Evolutionary conservation across 2,329 filamentous ascomycete species (phyloP).

Genomic region (Cladosporium sphaerospermum): DNA sequence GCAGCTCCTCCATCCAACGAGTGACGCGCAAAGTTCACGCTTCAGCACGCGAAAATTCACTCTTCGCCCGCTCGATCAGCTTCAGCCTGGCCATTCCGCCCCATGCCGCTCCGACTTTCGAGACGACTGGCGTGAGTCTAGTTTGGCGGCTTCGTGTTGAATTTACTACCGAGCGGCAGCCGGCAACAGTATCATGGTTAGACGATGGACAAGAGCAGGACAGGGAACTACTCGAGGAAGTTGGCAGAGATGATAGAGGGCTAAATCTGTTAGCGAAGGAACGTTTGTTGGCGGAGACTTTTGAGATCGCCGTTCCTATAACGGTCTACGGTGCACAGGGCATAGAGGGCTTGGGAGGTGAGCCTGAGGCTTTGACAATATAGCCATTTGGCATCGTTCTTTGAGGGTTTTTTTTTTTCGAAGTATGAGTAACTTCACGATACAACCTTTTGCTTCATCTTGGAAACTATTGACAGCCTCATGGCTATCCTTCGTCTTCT

Average conservation of each 20-base stretch:
- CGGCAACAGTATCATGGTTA: slow-evolving; percentile 9
- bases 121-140: slow-evolving; percentile 79
- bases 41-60: slow-evolving; percentile 70
- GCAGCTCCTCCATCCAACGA: slow-evolving; percentile 75
- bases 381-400: slow-evolving; percentile 12
- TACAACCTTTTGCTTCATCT: not conserved
- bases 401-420: not conserved
- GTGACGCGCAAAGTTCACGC: slow-evolving; percentile 79
- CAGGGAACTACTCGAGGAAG: slow-evolving; percentile 38
- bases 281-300: slow-evolving; percentile 29
- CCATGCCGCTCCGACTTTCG: slow-evolving; percentile 79
- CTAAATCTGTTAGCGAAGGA: slow-evolving; percentile 30
- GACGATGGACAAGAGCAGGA: slow-evolving; percentile 68
- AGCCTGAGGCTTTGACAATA: slow-evolving; percentile 18
- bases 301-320: slow-evolving; percentile 33
- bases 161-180: slow-evolving; percentile 62
- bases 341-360: slow-evolving; percentile 16
- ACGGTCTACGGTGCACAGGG: slow-evolving; percentile 29
- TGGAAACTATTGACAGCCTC: too few relatives aligned
- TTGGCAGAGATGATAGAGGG: slow-evolving; percentile 32
- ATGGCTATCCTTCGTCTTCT: too few relatives aligned
- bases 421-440: slow-evolving; percentile 1
- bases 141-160: slow-evolving; percentile 88
- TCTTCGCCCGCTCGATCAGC: slow-evolving; percentile 71
- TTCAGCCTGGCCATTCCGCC: slow-evolving; percentile 81